Evolutionary conservation across 306 rosid species (phyloP), one percentile per base, ranked within the genome.

Genomic region (Crotalaria pallida): DNA sequence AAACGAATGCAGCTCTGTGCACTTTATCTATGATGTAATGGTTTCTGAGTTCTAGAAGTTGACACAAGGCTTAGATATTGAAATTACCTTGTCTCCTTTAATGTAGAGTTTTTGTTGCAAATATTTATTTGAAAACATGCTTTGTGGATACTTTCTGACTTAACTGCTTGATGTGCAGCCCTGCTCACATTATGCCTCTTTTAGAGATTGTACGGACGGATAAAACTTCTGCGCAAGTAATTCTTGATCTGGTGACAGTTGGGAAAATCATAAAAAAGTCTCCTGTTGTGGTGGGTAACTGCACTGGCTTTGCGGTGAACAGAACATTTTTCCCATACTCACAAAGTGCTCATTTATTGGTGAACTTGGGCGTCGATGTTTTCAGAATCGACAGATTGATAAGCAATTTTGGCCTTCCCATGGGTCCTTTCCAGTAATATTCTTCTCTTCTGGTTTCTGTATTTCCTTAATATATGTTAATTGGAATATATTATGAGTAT

Each of bases 181-280:
- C 99, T 82, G 99, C 99, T 70, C 97, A 95, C 62, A 81, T 95
- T 65, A 95, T 95, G 99, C 97, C 97, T 13, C 99, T 95, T 67
- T 81, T 95, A 74, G 99, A 95, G 84, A 89, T 95, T 79, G 92
- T 95, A 24, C 89, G 99, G 73, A 89, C 97, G 2, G 71, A 91
- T 65, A 86, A 57, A 80, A 91, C 99, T 75, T 89, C 96, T 15
- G 77, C 97, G 22, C 99, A 89, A 89, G 92, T 89, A 55, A 89
- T 95, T 79, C 90, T 95, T 29, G 96, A 95, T 86, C 90, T 95
- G 64, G 64, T 91, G 78, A 72, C 85, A 0, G 91, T 95, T 48
- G 99, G 99, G 51, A 91, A 95, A 87, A 41, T 83, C 73, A 95
- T 91, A 48, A 89, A 91, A 85, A 95, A 95, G 75, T 66, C 89